Evolutionary conservation across 1,284 basidiomycete genomes (phyloP).

Genomic region (Apiotrichum gracile): DNA sequence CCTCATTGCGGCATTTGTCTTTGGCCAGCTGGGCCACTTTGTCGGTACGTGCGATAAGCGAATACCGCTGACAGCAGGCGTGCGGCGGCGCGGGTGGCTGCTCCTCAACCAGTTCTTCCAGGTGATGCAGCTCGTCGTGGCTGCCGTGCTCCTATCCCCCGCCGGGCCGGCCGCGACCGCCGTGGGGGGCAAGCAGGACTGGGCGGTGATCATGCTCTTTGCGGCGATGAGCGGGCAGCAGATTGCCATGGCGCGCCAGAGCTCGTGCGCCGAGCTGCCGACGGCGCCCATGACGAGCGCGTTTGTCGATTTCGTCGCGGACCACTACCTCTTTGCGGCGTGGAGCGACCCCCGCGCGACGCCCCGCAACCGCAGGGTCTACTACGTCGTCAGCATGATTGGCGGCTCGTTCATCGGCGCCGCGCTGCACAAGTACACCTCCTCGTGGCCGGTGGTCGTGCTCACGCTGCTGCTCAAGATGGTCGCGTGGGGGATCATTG

Average conservation of each 20-base stretch:
- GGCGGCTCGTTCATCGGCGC: slow-evolving; percentile 38
- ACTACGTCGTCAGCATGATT: slow-evolving; percentile 39
- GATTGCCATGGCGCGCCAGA: slow-evolving; percentile 41
- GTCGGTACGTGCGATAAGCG: slow-evolving; percentile 23
- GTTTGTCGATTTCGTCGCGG: slow-evolving; percentile 43
- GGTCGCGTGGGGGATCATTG: neutral
- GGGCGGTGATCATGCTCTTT: slow-evolving; percentile 37
- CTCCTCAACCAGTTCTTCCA: slow-evolving; percentile 27
- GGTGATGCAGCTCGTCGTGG: slow-evolving; percentile 23
- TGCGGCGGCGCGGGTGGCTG: slow-evolving; percentile 36
- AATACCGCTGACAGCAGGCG: slow-evolving; percentile 12
- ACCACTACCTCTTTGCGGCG: slow-evolving; percentile 33
- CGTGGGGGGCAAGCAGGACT: slow-evolving; percentile 29
- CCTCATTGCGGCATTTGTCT: slow-evolving; percentile 31
- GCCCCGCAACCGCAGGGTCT: slow-evolving; percentile 34
- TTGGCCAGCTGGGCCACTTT: slow-evolving; percentile 39
- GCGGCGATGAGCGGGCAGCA: slow-evolving; percentile 43
- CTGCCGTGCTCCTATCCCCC: slow-evolving; percentile 32
- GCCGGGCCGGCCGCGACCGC: slow-evolving; percentile 19
- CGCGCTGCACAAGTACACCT: slow-evolving; percentile 29
- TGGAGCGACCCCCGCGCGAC: slow-evolving; percentile 24
- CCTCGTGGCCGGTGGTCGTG: slow-evolving; percentile 35
- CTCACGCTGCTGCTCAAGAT: slow-evolving; percentile 31
- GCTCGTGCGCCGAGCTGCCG: slow-evolving; percentile 30
- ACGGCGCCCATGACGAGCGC: slow-evolving; percentile 42